These are phyloP conservation scores for Chenopodium quinoa DNA, from an alignment of 148 eudicot species.

Conservation along the genomic window DNA sequence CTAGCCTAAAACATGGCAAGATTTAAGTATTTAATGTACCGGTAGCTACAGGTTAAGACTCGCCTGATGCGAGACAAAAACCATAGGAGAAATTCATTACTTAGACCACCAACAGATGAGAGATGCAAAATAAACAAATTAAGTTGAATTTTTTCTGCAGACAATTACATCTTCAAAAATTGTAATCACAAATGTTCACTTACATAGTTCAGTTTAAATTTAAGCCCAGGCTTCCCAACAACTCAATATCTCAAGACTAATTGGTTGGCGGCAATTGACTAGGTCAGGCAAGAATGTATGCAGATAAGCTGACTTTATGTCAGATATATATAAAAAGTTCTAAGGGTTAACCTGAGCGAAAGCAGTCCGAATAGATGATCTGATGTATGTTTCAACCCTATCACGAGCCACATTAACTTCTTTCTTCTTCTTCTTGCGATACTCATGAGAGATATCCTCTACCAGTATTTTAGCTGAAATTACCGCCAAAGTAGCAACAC, in stretches of 20 bases:
- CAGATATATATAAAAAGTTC: neutral
- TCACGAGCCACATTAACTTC: conserved; percentile 54
- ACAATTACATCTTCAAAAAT: neutral
- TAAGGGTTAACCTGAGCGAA: conserved; percentile 54
- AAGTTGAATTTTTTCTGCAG: neutral
- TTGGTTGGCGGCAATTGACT: neutral
- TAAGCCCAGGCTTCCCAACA: neutral
- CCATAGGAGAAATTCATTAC: neutral
- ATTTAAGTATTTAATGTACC: neutral
- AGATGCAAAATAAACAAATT: neutral
- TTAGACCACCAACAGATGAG: too few species aligned
- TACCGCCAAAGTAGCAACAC: conserved; percentile 58
- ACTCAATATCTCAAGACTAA: neutral
- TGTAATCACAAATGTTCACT: neutral
- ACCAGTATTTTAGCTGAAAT: conserved; percentile 62
- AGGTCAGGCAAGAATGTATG: neutral
- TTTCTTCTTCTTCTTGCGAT: conserved; percentile 56
- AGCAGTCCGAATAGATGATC: conserved; percentile 71
- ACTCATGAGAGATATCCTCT: conserved; percentile 53
- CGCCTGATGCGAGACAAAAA: neutral
- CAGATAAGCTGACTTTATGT: neutral
- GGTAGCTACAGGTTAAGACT: neutral
- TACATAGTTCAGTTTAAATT: neutral
- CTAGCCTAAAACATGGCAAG: neutral
- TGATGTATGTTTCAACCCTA: conserved; percentile 75